Evolutionary conservation across 495 filamentous ascomycete genomes (phyloP).

Genomic region (Recurvomyces mirabilis): DNA sequence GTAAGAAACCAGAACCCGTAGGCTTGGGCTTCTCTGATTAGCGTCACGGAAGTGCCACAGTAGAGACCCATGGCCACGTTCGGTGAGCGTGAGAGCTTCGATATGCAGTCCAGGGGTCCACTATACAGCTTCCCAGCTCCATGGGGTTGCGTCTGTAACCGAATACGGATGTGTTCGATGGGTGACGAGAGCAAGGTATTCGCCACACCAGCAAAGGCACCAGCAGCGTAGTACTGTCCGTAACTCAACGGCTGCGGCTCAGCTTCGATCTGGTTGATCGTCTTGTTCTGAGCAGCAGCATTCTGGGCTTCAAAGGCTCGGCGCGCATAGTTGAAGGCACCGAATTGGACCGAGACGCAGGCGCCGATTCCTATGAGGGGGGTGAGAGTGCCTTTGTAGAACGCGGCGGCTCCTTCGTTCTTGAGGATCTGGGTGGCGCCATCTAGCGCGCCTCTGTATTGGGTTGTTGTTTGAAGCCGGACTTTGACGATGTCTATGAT

Average conservation of each 20-base stretch:
- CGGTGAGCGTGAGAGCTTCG: conserved; percentile 58
- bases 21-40: conserved; percentile 81
- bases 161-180: conserved; percentile 95
- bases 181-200: conserved; percentile 82
- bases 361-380: conserved; percentile 92
- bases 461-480: conserved; percentile 75
- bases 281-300: conserved; percentile 32
- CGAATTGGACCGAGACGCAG: conserved; percentile 95
- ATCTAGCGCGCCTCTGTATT: conserved; percentile 68
- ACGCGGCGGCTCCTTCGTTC: conserved; percentile 78
- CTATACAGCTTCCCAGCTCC: conserved; percentile 61
- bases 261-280: background rate
- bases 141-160: conserved; percentile 95
- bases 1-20: conserved; percentile 92
- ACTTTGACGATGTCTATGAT: conserved; percentile 92
- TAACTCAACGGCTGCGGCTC: conserved; percentile 40
- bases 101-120: conserved; percentile 82
- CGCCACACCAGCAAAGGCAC: conserved; percentile 83
- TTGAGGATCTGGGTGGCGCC: conserved; percentile 73
- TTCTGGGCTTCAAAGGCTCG: conserved; percentile 71
- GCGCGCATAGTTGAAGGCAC: conserved; percentile 87
- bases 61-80: conserved; percentile 63
- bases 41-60: conserved; percentile 74
- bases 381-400: conserved; percentile 98
- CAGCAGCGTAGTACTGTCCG: conserved; percentile 77